Conservation (phyloP, 176 grass and related monocot species). For the Typha latifolia region DNA sequence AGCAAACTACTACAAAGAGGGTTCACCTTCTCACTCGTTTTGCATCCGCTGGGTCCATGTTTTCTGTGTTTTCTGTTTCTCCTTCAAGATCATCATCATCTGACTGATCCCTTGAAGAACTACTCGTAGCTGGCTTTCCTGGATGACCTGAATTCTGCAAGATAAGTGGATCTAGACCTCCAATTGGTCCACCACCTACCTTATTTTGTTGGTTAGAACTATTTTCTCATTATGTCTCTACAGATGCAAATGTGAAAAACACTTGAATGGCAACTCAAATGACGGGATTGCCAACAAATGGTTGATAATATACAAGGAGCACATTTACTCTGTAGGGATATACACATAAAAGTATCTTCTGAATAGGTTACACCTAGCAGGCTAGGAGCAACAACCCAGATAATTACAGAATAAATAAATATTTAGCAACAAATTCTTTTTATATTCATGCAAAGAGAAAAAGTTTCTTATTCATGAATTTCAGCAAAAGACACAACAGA, state of each 20-base stretch:
- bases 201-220: constrained; percentile 21
- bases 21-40: constrained; percentile 65
- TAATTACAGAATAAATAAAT: too few relatives aligned
- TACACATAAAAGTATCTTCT: too few relatives aligned
- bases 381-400: too few relatives aligned
- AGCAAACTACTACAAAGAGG: neutral
- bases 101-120: constrained; percentile 57
- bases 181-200: constrained; percentile 14
- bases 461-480: too few relatives aligned
- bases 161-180: constrained; percentile 16
- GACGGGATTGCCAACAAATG: too few relatives aligned
- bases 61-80: constrained; percentile 24
- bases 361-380: too few relatives aligned
- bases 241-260: neutral
- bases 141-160: constrained; percentile 27
- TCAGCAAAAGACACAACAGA: too few relatives aligned
- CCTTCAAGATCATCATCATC: constrained; percentile 51
- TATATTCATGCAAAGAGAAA: too few relatives aligned
- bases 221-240: constrained; percentile 7
- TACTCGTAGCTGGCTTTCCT: constrained; percentile 37
- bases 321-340: too few relatives aligned
- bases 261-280: too few relatives aligned
- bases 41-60: constrained; percentile 28
- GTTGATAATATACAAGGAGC: too few relatives aligned
- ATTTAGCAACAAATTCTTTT: too few relatives aligned